Conservation (phyloP, 148 eudicot species). For the Talinum fruticosum region DNA sequence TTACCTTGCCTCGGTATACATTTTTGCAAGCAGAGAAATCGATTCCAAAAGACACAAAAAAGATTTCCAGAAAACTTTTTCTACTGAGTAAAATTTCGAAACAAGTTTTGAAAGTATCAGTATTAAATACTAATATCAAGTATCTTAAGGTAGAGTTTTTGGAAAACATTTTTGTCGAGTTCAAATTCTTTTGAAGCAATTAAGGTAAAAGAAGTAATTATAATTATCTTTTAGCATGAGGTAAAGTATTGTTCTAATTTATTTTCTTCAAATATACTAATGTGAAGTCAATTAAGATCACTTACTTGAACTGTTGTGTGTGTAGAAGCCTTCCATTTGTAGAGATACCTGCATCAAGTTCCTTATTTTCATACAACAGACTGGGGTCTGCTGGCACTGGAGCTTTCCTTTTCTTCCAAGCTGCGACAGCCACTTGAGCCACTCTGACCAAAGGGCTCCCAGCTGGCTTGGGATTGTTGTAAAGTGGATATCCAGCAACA, state of each 20-base stretch:
- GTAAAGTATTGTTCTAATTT: background rate
- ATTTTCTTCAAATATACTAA: background rate
- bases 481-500: constrained; percentile 31
- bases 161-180: too few species aligned
- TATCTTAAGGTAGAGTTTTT: too few species aligned
- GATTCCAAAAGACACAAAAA: too few species aligned
- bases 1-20: too few species aligned
- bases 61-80: too few species aligned
- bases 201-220: too few species aligned
- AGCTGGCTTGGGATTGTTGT: constrained; percentile 46
- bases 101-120: too few species aligned
- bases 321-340: constrained; percentile 37
- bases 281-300: background rate
- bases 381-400: constrained; percentile 38
- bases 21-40: too few species aligned
- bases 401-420: constrained; percentile 53
- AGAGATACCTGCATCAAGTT: constrained; percentile 15
- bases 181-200: too few species aligned
- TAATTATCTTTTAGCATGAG: too few species aligned
- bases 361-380: constrained; percentile 46
- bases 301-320: constrained; percentile 47
- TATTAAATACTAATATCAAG: too few species aligned
- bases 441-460: constrained; percentile 65
- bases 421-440: constrained; percentile 47
- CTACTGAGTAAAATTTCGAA: too few species aligned